Percentiles rank a stretch among this genome's conserved stretches.
These are phyloP conservation scores for Aspergillus novofumigatus DNA, from an alignment of 2,329 filamentous ascomycete species.

Conservation along the genomic window DNA sequence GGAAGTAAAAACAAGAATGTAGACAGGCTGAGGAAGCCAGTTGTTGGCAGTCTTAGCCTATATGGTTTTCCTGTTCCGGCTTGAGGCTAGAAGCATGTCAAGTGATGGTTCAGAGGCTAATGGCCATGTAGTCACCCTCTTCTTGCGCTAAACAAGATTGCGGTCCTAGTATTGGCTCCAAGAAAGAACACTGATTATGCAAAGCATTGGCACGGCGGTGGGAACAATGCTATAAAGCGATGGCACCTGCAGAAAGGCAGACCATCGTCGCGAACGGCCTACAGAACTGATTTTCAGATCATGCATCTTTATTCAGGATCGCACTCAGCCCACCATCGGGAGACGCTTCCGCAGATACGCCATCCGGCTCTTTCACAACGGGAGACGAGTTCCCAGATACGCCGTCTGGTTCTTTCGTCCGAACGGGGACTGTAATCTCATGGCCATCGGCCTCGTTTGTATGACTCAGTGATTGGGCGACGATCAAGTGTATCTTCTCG, in stretches of 20 bases:
- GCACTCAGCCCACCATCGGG: background rate
- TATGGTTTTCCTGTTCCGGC: background rate
- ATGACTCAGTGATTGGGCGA: conserved; percentile 1
- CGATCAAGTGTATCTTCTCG: conserved; percentile 11
- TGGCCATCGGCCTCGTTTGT: background rate
- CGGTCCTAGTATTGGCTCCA: background rate
- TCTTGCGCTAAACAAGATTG: background rate
- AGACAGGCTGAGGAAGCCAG: background rate
- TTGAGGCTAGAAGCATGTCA: background rate
- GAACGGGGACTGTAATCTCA: background rate
- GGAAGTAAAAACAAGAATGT: background rate
- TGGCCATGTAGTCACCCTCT: background rate
- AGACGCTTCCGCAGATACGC: background rate
- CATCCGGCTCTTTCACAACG: background rate
- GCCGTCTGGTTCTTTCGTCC: background rate
- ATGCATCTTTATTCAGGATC: background rate
- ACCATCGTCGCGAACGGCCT: background rate
- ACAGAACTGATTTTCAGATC: background rate
- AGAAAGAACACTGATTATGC: background rate
- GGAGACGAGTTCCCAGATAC: background rate
- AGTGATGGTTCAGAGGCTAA: background rate
- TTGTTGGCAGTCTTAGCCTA: background rate
- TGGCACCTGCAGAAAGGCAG: background rate
- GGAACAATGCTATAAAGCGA: background rate
- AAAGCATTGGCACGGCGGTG: background rate